Evolutionary conservation across 345 rosid genomes (phyloP).

Genomic region (Populus simonii): DNA sequence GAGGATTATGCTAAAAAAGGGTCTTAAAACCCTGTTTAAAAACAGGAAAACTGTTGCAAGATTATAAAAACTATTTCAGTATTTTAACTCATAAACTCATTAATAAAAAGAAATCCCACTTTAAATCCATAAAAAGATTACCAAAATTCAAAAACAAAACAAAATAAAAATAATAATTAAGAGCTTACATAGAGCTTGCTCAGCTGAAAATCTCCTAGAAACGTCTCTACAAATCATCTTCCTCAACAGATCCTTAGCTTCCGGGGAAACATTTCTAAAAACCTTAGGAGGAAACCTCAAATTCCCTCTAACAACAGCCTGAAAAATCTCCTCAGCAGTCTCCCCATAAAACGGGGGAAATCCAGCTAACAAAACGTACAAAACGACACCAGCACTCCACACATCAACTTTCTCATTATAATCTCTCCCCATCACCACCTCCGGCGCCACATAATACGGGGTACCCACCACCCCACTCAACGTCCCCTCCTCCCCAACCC

Average conservation of each 20-base stretch:
- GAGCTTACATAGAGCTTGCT: conserved; percentile 28
- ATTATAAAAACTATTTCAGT: neutral
- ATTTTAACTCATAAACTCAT: neutral
- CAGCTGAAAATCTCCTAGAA: conserved; percentile 31
- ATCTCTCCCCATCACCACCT: conserved; percentile 30
- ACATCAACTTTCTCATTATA: conserved; percentile 30
- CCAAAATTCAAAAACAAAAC: neutral
- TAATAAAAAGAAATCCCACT: neutral
- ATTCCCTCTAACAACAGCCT: conserved; percentile 31
- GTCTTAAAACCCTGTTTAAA: neutral
- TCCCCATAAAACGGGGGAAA: conserved; percentile 31
- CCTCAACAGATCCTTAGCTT: conserved; percentile 26
- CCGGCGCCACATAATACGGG: conserved; percentile 33
- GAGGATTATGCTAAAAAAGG: neutral
- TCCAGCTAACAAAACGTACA: conserved; percentile 32
- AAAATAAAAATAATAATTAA: neutral
- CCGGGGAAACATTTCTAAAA: conserved; percentile 18
- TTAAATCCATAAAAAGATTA: neutral
- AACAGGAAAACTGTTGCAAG: neutral
- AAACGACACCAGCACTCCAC: conserved; percentile 35
- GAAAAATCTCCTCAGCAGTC: conserved; percentile 24
- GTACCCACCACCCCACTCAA: conserved; percentile 27
- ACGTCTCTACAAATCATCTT: conserved; percentile 28
- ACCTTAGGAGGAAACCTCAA: conserved; percentile 24
- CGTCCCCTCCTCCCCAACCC: conserved; percentile 14